Conservation (phyloP, 768 basidiomycete genomes). For the Agrocybe pediades region DNA sequence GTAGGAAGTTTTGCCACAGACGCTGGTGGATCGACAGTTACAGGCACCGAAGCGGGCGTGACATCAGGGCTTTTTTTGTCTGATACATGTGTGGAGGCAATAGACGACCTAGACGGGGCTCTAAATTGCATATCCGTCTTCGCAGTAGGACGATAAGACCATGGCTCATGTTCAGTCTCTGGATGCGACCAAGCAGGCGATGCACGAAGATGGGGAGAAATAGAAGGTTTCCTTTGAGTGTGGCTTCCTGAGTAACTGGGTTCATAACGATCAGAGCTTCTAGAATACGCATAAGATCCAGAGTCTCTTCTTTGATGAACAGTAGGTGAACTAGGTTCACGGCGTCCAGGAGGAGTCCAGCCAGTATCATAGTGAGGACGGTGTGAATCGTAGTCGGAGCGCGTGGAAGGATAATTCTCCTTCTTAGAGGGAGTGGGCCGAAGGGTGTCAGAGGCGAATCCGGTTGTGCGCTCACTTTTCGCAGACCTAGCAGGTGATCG, state of each 20-base stretch:
- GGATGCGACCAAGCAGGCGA: constrained; percentile 16
- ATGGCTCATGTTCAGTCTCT: constrained; percentile 12
- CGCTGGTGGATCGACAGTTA: constrained; percentile 4
- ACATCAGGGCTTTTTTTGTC: constrained; percentile 30
- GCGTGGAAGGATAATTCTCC: constrained; percentile 37
- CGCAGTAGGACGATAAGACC: constrained; percentile 18
- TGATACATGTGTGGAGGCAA: constrained; percentile 53
- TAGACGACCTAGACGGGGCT: constrained; percentile 57
- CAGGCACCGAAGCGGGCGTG: constrained; percentile 11
- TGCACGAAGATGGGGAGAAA: constrained; percentile 30
- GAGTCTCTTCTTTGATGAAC: constrained; percentile 25
- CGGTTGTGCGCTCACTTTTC: constrained; percentile 32
- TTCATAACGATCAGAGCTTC: constrained; percentile 28
- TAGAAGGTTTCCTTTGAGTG: constrained; percentile 26
- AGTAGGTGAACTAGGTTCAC: constrained; percentile 26
- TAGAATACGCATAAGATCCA: constrained; percentile 21
- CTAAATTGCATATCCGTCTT: constrained; percentile 21
- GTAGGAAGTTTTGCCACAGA: background rate
- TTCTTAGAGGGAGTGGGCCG: constrained; percentile 44
- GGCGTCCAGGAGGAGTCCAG: constrained; percentile 27
- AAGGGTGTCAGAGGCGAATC: constrained; percentile 35
- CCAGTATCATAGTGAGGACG: constrained; percentile 46
- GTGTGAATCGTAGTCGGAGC: constrained; percentile 44
- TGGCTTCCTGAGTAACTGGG: constrained; percentile 22
- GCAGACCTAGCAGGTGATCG: constrained; percentile 36